Conservation (phyloP, 1,284 basidiomycete genomes). For the Pterulicium gracile region DNA sequence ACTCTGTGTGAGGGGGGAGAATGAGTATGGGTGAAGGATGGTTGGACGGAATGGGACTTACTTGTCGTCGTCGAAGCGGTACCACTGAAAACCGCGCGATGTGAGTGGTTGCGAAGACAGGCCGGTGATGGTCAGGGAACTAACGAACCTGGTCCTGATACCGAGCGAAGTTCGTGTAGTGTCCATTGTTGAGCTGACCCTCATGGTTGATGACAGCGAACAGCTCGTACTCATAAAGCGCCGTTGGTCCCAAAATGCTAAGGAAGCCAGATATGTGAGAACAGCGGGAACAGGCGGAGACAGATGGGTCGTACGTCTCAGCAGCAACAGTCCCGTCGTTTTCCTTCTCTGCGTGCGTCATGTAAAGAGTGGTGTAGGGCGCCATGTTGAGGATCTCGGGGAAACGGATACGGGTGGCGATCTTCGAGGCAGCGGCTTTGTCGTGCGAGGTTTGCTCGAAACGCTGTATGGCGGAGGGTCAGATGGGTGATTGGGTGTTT, state of each 20-base stretch:
- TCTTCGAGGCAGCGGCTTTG: constrained; percentile 66
- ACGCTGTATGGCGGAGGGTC: constrained; percentile 38
- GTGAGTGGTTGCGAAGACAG: constrained; percentile 4
- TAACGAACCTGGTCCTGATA: constrained; percentile 60
- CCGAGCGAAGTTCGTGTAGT: constrained; percentile 81
- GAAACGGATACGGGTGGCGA: constrained; percentile 78
- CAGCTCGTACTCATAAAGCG: constrained; percentile 84
- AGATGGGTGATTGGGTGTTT: background rate
- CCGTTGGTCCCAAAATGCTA: constrained; percentile 40
- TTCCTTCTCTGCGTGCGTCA: constrained; percentile 36
- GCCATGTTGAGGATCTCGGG: constrained; percentile 83
- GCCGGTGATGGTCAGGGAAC: constrained; percentile 1
- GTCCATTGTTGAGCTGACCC: constrained; percentile 90
- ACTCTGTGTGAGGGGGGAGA: constrained; percentile 36
- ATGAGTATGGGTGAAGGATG: background rate
- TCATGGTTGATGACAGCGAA: constrained; percentile 94
- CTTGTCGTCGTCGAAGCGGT: constrained; percentile 93
- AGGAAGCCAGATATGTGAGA: constrained; percentile 3
- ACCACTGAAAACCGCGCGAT: constrained; percentile 53
- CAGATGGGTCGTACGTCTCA: constrained; percentile 21
- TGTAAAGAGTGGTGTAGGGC: constrained; percentile 64
- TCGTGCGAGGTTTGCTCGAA: constrained; percentile 84
- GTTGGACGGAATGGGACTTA: constrained; percentile 22
- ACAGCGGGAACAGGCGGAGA: background rate
- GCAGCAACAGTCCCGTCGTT: constrained; percentile 17